Conservation (phyloP, 2,329 filamentous ascomycete species). For the Ustulina deusta region DNA sequence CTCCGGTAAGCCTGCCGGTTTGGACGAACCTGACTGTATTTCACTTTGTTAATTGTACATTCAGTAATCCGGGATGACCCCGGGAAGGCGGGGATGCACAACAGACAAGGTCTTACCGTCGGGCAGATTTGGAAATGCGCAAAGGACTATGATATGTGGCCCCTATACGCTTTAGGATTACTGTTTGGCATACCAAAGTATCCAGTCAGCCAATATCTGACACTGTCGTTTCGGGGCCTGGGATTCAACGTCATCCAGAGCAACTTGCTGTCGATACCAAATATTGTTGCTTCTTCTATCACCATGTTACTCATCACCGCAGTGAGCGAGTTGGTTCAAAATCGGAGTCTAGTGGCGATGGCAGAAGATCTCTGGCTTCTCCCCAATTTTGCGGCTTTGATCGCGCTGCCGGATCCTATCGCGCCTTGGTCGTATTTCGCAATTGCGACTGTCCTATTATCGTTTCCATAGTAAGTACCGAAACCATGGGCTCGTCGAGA, state of each 20-base stretch:
- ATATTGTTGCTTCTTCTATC: constrained; percentile 61
- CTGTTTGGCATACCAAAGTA: constrained; percentile 61
- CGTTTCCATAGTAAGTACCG: constrained; percentile 61
- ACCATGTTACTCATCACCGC: constrained; percentile 63
- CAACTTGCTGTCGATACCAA: constrained; percentile 65
- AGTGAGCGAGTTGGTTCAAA: constrained; percentile 62
- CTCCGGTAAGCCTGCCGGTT: constrained; percentile 47
- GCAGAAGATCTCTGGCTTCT: constrained; percentile 66
- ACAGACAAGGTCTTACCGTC: constrained; percentile 61
- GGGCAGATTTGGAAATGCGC: constrained; percentile 59
- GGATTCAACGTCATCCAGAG: constrained; percentile 59
- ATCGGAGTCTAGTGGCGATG: constrained; percentile 62
- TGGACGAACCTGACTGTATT: background rate
- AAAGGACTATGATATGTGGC: constrained; percentile 66
- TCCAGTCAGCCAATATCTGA: constrained; percentile 53
- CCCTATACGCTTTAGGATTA: constrained; percentile 46
- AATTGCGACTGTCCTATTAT: constrained; percentile 61
- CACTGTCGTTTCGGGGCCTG: constrained; percentile 44
- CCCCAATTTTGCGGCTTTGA: constrained; percentile 64
- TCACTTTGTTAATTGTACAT: constrained; percentile 31
- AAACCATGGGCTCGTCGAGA: background rate
- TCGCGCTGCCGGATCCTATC: constrained; percentile 54
- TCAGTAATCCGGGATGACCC: constrained; percentile 66
- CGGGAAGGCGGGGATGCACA: constrained; percentile 62
- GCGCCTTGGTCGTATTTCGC: constrained; percentile 62